Evolutionary conservation across 139 green algal species (phyloP), one percentile per base, ranked within the genome.

Genomic region (Asterochloris sp.): DNA sequence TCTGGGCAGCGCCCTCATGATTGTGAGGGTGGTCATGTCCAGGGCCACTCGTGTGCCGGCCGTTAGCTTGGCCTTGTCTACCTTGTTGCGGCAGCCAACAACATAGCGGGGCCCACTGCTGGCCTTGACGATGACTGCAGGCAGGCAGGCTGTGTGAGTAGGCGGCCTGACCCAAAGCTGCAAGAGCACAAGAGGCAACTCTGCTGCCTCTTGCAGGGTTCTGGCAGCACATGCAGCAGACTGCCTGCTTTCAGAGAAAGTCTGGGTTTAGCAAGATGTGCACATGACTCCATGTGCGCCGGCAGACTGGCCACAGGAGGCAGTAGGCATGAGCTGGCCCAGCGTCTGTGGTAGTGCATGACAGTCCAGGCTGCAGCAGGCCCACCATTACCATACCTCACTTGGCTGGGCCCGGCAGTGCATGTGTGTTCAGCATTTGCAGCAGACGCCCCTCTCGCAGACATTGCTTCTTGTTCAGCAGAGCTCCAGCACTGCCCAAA

Each of bases 1-100:
- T n/a, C 97, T 90, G 0, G 96, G 95, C 76, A 99, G 87, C 10
- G 92, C 88, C 14, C 97, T 90, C 97, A 99, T 99, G 91, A 99
- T 99, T 78, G 97, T 99, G 64, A 99, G 95, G 0, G 97, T 99
- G 13, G 97, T 99, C 91, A 99, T 99, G 88, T 99, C 97, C 62
- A 99, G 92, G 12, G 97, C 91, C 29, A 99, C 97, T 26, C 97
- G 94, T 15, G 97, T 98, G 81, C 96, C 95, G 27, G 92, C 87
- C 11, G 83, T 92, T 12, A 99, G 92, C 88, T 98, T 98, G 54
- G 83, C 62, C 84, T 98, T 97, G 86, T 99, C 96, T 61, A 99
- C 93, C 86, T 99, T 99, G 84, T 82, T 95, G 16, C 97, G 90
- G 85, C 94, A 98, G 27, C 97, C 97, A 67, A 99, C 97, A 54